phyloP scores from a whole-genome alignment of 1,139 yeast genomes.

The Suhomyces anneliseae region DNA sequence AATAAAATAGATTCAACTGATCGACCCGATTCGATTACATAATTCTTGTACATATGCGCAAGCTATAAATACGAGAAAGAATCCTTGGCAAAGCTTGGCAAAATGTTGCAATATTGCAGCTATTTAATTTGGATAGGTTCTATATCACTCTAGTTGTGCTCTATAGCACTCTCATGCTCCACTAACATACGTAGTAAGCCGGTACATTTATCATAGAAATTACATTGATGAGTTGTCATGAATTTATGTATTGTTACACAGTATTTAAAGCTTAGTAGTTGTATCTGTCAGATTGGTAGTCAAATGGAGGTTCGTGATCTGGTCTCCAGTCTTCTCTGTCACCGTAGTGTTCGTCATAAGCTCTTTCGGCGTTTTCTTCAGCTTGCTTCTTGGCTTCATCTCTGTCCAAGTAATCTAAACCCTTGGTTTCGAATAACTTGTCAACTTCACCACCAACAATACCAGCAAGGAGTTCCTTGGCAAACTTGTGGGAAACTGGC shows the following conservation, averaged over 20 bases:
- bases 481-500: conserved; percentile 32
- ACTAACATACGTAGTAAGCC: background rate
- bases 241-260: background rate
- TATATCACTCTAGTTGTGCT: background rate
- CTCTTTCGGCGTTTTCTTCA: conserved; percentile 19
- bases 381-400: conserved; percentile 28
- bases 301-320: conserved; percentile 27
- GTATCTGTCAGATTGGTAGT: conserved; percentile 25
- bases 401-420: conserved; percentile 35
- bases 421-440: conserved; percentile 36
- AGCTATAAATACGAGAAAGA: too few species aligned
- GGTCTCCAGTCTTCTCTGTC: conserved; percentile 30
- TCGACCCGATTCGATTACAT: too few species aligned
- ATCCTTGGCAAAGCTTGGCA: background rate
- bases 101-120: conserved; percentile 1
- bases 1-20: too few species aligned
- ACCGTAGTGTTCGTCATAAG: conserved; percentile 34
- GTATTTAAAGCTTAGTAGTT: conserved; percentile 9
- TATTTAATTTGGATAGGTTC: background rate
- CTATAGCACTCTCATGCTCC: background rate
- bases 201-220: background rate
- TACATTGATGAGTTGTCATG: background rate
- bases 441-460: conserved; percentile 36
- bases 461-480: conserved; percentile 32
- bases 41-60: too few species aligned